A percentile compares a stretch with the other conserved stretches of the same genome.
These are phyloP conservation scores for Eleusine indica DNA, from an alignment of 176 grass and related monocot species.

Conservation along the genomic window DNA sequence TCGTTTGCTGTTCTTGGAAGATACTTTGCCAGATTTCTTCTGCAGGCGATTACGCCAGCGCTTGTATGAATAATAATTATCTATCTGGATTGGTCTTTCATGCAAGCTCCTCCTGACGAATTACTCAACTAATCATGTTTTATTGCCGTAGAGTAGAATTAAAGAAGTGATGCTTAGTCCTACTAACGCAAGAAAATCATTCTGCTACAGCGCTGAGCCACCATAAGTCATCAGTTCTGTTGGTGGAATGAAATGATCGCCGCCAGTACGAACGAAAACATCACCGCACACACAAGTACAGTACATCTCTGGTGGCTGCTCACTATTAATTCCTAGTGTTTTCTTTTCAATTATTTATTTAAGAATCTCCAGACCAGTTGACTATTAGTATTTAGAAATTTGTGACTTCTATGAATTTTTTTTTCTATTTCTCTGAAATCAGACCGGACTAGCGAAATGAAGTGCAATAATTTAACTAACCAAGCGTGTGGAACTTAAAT, in stretches of 20 bases:
- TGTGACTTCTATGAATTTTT: neutral
- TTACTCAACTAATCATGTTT: slow-evolving; percentile 23
- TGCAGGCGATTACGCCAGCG: slow-evolving; percentile 3
- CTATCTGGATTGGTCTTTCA: neutral
- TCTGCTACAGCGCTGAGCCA: neutral
- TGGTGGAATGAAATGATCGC: neutral
- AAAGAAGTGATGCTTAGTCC: slow-evolving; percentile 12
- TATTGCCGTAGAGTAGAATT: slow-evolving; percentile 29
- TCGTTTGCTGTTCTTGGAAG: slow-evolving; percentile 44
- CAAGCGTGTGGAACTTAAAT: slow-evolving; percentile 35
- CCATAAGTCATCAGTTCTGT: neutral
- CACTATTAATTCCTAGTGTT: neutral
- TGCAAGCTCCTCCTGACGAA: slow-evolving; percentile 6
- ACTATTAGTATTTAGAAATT: neutral
- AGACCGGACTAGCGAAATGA: neutral
- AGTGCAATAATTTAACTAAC: neutral
- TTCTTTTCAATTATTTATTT: neutral
- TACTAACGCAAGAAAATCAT: slow-evolving; percentile 12
- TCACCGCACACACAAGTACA: neutral
- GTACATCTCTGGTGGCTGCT: slow-evolving; percentile 4
- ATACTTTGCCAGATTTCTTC: slow-evolving; percentile 35
- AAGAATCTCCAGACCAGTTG: slow-evolving; percentile 1
- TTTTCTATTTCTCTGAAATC: neutral
- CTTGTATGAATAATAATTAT: neutral
- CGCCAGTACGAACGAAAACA: neutral